phyloP scores from a whole-genome alignment of 805 yeast species.

The Saccharomycopsis vini region DNA sequence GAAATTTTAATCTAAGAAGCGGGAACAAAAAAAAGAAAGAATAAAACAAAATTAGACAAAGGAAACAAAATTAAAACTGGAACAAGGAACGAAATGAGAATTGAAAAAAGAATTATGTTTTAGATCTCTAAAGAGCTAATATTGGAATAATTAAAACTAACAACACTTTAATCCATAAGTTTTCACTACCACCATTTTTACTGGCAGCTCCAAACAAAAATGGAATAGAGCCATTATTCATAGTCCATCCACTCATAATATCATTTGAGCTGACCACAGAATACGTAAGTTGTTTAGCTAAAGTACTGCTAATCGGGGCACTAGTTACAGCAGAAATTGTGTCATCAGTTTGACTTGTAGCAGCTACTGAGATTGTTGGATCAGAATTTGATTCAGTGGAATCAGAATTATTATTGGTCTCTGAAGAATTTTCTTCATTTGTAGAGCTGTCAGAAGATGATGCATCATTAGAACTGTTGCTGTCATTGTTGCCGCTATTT shows the following conservation, averaged over 20 bases:
- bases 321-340: not conserved
- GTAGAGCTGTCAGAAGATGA: not conserved
- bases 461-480: not conserved
- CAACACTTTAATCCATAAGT: not conserved
- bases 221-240: slow-evolving; percentile 7
- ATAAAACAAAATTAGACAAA: no score
- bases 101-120: no score
- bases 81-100: no score
- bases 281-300: slow-evolving; percentile 1
- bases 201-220: slow-evolving; percentile 1
- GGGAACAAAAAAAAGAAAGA: no score
- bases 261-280: not conserved
- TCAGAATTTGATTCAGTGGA: not conserved
- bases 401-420: not conserved
- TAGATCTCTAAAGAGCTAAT: no score
- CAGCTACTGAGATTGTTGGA: not conserved
- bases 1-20: no score
- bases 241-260: slow-evolving; percentile 2
- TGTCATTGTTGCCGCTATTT: not conserved
- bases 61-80: no score
- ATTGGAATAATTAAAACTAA: not conserved
- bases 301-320: not conserved
- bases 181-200: not conserved
- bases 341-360: not conserved
- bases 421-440: not conserved